These are phyloP conservation scores for Zea luxurians DNA, from an alignment of 176 grass and related monocot species.

Conservation along the genomic window DNA sequence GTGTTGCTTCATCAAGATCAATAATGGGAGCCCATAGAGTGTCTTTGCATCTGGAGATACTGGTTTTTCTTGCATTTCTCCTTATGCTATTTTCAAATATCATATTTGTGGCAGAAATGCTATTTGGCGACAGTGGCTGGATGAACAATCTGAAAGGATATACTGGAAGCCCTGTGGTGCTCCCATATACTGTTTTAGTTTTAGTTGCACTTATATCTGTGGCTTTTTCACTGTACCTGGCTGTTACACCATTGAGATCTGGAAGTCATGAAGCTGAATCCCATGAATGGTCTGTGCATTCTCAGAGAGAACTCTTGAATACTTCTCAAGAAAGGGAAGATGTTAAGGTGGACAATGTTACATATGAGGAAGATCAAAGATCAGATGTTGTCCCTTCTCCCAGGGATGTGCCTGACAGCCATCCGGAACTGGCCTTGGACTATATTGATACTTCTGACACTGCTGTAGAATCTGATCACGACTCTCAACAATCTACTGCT, in stretches of 20 bases:
- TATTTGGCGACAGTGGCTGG: constrained; percentile 92
- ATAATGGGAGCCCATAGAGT: constrained; percentile 89
- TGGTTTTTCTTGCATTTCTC: constrained; percentile 78
- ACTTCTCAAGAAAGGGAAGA: constrained; percentile 50
- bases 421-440: constrained; percentile 46
- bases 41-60: constrained; percentile 77
- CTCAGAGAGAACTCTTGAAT: constrained; percentile 32
- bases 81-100: constrained; percentile 80
- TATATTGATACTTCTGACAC: constrained; percentile 54
- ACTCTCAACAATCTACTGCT: constrained; percentile 57
- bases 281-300: constrained; percentile 43
- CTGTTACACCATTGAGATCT: constrained; percentile 88
- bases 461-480: constrained; percentile 58
- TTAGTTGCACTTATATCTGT: constrained; percentile 62
- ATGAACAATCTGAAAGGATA: constrained; percentile 75
- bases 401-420: constrained; percentile 31
- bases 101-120: constrained; percentile 82
- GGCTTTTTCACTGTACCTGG: constrained; percentile 71
- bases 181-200: constrained; percentile 63
- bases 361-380: constrained; percentile 59
- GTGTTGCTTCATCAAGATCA: constrained; percentile 78
- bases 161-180: constrained; percentile 61
- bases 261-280: constrained; percentile 60
- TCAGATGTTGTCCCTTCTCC: constrained; percentile 45
- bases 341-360: constrained; percentile 37